phyloP scores from a whole-genome alignment of 78 protist genomes.

The Speleostelium caveatum region DNA sequence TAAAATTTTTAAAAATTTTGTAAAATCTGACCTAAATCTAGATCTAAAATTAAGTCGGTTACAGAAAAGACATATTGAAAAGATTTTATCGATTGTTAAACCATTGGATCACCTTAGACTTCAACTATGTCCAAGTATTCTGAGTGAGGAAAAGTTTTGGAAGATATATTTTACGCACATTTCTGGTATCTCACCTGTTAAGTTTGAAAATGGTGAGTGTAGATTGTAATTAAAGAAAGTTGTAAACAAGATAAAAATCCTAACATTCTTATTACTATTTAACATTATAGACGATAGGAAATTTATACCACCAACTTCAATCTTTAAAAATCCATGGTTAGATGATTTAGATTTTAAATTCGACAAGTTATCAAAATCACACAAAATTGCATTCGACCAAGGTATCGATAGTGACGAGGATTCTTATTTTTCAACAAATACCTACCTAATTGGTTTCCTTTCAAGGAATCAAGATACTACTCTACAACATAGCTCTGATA shows the following conservation, averaged over 20 bases:
- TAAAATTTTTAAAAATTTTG: too few relatives aligned
- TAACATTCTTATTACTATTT: too few relatives aligned
- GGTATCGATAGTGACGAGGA: slow-evolving; percentile 68
- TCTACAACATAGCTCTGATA: too few relatives aligned
- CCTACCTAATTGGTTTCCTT: not conserved
- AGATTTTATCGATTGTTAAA: slow-evolving; percentile 53
- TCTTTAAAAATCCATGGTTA: not conserved
- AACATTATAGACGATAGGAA: too few relatives aligned
- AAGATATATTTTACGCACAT: slow-evolving; percentile 69
- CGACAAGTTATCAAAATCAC: slow-evolving; percentile 18
- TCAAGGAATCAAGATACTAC: too few relatives aligned
- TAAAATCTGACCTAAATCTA: not conserved
- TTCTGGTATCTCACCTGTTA: slow-evolving; percentile 6
- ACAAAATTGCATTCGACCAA: slow-evolving; percentile 32
- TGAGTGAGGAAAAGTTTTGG: slow-evolving; percentile 72
- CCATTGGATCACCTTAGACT: slow-evolving; percentile 40
- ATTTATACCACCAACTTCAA: too few relatives aligned
- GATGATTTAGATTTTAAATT: slow-evolving; percentile 32
- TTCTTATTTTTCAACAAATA: slow-evolving; percentile 39
- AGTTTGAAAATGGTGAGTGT: not conserved
- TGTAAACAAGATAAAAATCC: too few relatives aligned
- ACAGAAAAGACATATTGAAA: slow-evolving; percentile 57
- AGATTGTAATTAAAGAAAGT: too few relatives aligned
- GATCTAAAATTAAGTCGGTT: slow-evolving; percentile 18
- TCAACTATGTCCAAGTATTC: slow-evolving; percentile 22